Conservation (phyloP, 805 yeast species). For the Candida ficus region DNA sequence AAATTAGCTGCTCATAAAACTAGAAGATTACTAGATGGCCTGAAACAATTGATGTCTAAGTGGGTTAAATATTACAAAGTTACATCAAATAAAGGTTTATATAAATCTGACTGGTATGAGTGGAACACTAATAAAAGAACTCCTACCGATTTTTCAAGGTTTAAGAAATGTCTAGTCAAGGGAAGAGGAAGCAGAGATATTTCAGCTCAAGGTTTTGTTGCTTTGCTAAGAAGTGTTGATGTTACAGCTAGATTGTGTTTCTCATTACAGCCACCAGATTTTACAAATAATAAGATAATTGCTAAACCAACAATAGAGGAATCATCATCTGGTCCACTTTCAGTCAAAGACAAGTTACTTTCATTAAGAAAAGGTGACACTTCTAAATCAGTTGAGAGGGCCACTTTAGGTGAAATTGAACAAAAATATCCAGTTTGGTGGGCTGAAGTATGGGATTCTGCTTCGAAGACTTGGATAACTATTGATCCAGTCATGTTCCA, state of each 20-base stretch:
- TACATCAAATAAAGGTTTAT: conserved; percentile 30
- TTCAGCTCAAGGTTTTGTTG: conserved; percentile 84
- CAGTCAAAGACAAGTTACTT: conserved; percentile 14
- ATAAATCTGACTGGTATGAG: conserved; percentile 42
- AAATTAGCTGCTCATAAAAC: conserved; percentile 40
- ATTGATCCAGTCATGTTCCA: conserved; percentile 72
- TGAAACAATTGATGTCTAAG: conserved; percentile 57
- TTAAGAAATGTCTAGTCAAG: conserved; percentile 35
- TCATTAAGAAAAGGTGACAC: conserved; percentile 19
- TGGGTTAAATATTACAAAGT: conserved; percentile 58
- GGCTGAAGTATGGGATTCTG: conserved; percentile 91
- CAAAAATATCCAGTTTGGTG: conserved; percentile 70
- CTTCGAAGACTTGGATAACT: conserved; percentile 70
- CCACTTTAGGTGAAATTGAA: conserved; percentile 21
- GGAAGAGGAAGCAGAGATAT: conserved; percentile 71
- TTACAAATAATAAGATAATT: conserved; percentile 35
- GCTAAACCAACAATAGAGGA: neutral
- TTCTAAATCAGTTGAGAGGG: conserved; percentile 6
- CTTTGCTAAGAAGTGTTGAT: conserved; percentile 64
- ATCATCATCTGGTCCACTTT: neutral
- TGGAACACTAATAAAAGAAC: conserved; percentile 17
- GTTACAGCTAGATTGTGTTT: conserved; percentile 70
- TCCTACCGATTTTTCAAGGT: conserved; percentile 32
- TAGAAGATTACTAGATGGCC: conserved; percentile 67
- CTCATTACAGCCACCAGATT: conserved; percentile 90